Evolutionary conservation across 2,329 filamentous ascomycete species (phyloP).

Genomic region (Cercospora sp.): DNA sequence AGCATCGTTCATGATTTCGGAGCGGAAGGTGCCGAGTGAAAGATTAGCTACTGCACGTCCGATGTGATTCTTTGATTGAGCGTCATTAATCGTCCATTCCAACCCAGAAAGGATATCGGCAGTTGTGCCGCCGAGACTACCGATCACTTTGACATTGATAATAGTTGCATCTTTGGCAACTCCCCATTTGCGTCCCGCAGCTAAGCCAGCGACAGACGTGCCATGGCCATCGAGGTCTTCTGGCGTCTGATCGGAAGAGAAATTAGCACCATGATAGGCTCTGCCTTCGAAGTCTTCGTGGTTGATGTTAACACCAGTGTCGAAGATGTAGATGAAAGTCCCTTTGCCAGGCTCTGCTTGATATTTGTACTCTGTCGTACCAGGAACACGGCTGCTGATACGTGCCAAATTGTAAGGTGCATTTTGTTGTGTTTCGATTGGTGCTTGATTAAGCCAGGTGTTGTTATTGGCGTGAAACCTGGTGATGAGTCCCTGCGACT

Average conservation of each 20-base stretch:
- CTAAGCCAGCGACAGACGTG: neutral
- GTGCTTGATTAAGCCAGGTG: constrained; percentile 39
- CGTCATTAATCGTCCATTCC: neutral
- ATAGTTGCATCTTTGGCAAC: neutral
- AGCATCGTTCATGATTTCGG: neutral
- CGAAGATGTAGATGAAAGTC: neutral
- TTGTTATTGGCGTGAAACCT: constrained; percentile 42
- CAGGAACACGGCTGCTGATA: neutral
- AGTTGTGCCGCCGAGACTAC: neutral
- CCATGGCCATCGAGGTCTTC: neutral
- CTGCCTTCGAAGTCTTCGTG: neutral
- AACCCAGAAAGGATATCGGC: neutral
- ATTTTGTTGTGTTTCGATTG: constrained; percentile 42
- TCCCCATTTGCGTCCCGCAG: neutral
- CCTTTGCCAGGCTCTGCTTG: neutral
- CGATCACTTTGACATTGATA: neutral
- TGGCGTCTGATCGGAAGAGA: neutral
- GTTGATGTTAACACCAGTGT: neutral
- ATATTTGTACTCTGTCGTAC: neutral
- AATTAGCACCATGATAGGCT: neutral
- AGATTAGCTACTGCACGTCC: neutral
- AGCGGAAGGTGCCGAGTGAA: neutral
- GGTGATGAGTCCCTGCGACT: constrained; percentile 32
- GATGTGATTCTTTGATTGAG: neutral
- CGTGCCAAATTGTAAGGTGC: constrained; percentile 28